Evolutionary conservation across 176 grass and related monocot species (phyloP).

Genomic region (Carex myosuroides): DNA sequence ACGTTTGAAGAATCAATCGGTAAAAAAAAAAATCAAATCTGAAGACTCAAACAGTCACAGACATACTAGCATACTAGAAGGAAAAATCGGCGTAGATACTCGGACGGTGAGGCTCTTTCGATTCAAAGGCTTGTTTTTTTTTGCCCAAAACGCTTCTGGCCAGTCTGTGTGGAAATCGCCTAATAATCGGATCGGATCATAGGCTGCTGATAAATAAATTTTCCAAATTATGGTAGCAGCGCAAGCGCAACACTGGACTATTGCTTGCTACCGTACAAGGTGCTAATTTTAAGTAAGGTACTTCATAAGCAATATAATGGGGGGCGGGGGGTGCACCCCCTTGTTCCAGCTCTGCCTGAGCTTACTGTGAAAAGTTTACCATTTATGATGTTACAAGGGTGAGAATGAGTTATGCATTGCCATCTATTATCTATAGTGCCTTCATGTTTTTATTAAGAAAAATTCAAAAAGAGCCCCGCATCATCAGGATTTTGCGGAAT

Average conservation of each 20-base stretch:
- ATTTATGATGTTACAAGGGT: background rate
- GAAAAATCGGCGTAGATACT: background rate
- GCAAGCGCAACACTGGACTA: no score
- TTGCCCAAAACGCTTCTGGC: no score
- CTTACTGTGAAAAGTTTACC: background rate
- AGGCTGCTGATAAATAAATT: background rate
- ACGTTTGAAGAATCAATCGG: background rate
- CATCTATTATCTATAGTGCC: background rate
- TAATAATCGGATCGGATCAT: background rate
- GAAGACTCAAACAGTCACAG: background rate
- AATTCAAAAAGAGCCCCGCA: background rate
- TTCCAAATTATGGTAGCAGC: background rate
- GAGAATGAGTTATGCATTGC: background rate
- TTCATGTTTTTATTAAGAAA: background rate
- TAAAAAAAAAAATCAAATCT: background rate
- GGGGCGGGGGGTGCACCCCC: background rate
- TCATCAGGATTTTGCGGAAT: background rate
- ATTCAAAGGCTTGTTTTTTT: background rate
- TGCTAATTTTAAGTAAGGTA: background rate
- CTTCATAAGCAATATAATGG: background rate
- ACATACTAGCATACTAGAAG: background rate
- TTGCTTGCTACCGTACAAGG: background rate
- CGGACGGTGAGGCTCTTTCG: background rate
- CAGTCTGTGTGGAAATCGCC: background rate
- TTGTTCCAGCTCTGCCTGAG: background rate